Percentiles rank a stretch among this genome's conserved stretches.
Conservation (phyloP, 83 land plant species). For the Thuja plicata region DNA sequence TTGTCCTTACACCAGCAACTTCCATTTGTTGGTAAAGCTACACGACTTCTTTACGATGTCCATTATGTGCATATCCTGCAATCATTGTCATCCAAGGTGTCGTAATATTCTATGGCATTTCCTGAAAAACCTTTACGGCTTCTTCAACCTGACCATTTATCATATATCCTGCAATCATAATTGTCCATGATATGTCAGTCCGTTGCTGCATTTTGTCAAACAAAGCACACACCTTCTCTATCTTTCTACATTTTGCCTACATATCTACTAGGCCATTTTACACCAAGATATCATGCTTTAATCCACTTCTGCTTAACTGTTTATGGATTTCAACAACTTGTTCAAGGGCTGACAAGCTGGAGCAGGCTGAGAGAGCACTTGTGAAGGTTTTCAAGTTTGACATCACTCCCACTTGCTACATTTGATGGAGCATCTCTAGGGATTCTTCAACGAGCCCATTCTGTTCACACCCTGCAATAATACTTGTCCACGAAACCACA, state of each 20-base stretch:
- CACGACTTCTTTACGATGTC: background rate
- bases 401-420: background rate
- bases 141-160: background rate
- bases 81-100: background rate
- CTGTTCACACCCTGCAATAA: conserved; percentile 8
- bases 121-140: background rate
- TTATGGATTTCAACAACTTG: conserved; percentile 15
- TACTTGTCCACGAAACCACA: conserved; percentile 9
- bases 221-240: background rate
- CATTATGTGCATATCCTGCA: background rate
- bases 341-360: conserved; percentile 1
- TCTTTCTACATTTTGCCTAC: conserved; percentile 18
- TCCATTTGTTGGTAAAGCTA: background rate
- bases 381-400: conserved; percentile 9
- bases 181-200: background rate
- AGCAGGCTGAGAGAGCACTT: conserved; percentile 6
- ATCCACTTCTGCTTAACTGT: conserved; percentile 10
- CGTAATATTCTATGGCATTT: background rate
- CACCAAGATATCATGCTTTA: conserved; percentile 2
- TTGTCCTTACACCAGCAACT: background rate
- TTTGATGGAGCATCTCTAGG: background rate
- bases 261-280: conserved; percentile 14
- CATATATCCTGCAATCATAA: background rate
- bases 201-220: background rate
- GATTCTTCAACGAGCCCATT: background rate